phyloP scores from a whole-genome alignment of 805 yeast species.

The Starmerella etchellsii region DNA sequence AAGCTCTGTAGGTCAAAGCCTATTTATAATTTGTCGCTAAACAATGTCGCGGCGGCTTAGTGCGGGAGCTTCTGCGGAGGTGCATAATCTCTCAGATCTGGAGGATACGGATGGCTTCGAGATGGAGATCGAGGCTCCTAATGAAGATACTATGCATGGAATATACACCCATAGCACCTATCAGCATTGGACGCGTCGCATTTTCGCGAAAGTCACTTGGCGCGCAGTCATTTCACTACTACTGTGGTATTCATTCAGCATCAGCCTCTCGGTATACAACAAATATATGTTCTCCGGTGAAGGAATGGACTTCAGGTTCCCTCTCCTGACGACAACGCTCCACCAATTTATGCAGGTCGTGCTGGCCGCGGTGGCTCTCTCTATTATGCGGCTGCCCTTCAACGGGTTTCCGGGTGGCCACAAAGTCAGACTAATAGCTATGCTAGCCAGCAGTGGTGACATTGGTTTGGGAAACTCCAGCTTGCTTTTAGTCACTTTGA shows the following conservation, averaged over 20 bases:
- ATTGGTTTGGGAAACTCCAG: conserved; percentile 86
- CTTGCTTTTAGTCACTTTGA: conserved; percentile 61
- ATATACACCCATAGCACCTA: background rate
- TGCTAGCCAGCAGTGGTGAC: conserved; percentile 81
- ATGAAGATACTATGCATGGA: background rate
- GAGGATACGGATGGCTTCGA: background rate
- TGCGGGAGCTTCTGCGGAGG: background rate
- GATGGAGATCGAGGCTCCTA: background rate
- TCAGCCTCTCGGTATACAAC: conserved; percentile 45
- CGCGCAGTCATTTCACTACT: conserved; percentile 17
- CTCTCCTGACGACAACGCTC: conserved; percentile 68
- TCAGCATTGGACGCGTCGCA: background rate
- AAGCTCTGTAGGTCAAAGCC: no score
- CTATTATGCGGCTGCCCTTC: conserved; percentile 2
- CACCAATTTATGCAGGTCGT: conserved; percentile 65
- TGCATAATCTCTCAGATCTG: background rate
- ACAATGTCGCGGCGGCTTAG: background rate
- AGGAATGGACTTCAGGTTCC: conserved; percentile 67
- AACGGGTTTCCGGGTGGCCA: background rate
- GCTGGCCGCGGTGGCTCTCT: conserved; percentile 32
- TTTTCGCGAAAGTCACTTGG: background rate
- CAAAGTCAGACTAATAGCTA: conserved; percentile 42
- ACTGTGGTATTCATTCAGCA: conserved; percentile 30
- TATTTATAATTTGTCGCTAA: no score
- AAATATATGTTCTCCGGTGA: conserved; percentile 89